phyloP scores from a whole-genome alignment of 441 rosid species.

The Jatropha multifida region DNA sequence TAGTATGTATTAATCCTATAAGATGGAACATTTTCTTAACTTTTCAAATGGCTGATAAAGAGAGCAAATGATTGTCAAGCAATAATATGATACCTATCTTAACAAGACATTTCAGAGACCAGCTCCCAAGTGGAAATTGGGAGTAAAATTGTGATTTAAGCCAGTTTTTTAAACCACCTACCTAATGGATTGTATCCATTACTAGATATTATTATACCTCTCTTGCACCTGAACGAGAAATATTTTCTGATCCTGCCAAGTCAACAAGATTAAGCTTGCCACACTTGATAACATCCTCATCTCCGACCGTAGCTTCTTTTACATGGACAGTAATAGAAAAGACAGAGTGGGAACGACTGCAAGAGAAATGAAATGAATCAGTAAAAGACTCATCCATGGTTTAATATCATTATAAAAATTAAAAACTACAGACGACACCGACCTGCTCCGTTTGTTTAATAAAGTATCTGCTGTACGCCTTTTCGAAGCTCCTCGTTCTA shows the following conservation, averaged over 20 bases:
- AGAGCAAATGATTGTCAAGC: not conserved
- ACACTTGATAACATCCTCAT: constrained; percentile 86
- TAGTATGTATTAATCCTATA: not conserved
- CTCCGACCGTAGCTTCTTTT: constrained; percentile 81
- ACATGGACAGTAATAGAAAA: constrained; percentile 78
- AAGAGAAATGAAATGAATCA: constrained; percentile 15
- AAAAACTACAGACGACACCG: not conserved
- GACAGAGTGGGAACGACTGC: constrained; percentile 93
- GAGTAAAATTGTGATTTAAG: not conserved
- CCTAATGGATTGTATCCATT: not conserved
- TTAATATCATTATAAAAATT: constrained; percentile 2
- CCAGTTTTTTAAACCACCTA: not conserved
- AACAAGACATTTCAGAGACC: not conserved
- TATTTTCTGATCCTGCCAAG: constrained; percentile 96
- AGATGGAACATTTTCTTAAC: not conserved
- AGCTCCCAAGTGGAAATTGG: not conserved
- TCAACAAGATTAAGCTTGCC: constrained; percentile 98
- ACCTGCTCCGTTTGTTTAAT: constrained; percentile 89
- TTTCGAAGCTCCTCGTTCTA: constrained; percentile 67
- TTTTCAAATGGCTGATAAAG: not conserved
- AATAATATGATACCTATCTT: not conserved
- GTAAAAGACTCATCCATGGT: constrained; percentile 7
- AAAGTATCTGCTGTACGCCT: constrained; percentile 90
- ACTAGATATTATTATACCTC: constrained; percentile 41
- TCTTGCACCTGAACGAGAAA: constrained; percentile 82